Evolutionary conservation across 805 yeast genomes (phyloP), one percentile per base, ranked within the genome.

Genomic region (Hanseniaspora vineae): DNA sequence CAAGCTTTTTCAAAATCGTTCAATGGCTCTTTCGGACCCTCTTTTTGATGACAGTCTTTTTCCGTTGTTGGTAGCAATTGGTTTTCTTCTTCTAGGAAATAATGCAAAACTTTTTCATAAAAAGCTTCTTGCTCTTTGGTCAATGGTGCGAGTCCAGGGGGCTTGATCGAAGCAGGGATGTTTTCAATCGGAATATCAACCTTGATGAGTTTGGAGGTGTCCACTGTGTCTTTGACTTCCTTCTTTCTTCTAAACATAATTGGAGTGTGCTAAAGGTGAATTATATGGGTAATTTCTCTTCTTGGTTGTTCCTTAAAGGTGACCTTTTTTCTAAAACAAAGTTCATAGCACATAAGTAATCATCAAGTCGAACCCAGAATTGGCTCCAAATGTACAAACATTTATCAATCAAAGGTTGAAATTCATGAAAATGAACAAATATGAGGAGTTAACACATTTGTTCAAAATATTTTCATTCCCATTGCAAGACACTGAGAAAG

Each of bases 1-100:
- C 98, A 92, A 0, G 95, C 81, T 62, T 79, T 83, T 64, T 92
- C 98, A 42, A 68, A 67, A 18, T 60, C 68, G 0, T 58, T 45
- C 23, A 62, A 47, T 15, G 64, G 49, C 60, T 61, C 58, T 1
- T 40, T 59, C 60, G 45, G 72, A 35, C 65, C 65, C 35, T 61
- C 59, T 46, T 43, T 39, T 35, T 55, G 54, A 19, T 55, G 45
- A 18, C 60, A 50, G 14, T 62, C 52, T 19, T 72, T 71, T 56
- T 80, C 85, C 19, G 65, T 65, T 12, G 66, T 59, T 1, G 84
- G 78, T 12, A 81, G 59, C 20, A 56, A 60, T 44, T 83, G 61
- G 31, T 40, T 37, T 4, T 66, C 76, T n/a, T 76, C 69, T 52
- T 74, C 58, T 50, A 71, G 72, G 61, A 87, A 84, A 64, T 85